Base-by-base conservation (phyloP, 164 flowering plant genomes). In the Cinnamomum chago region DNA sequence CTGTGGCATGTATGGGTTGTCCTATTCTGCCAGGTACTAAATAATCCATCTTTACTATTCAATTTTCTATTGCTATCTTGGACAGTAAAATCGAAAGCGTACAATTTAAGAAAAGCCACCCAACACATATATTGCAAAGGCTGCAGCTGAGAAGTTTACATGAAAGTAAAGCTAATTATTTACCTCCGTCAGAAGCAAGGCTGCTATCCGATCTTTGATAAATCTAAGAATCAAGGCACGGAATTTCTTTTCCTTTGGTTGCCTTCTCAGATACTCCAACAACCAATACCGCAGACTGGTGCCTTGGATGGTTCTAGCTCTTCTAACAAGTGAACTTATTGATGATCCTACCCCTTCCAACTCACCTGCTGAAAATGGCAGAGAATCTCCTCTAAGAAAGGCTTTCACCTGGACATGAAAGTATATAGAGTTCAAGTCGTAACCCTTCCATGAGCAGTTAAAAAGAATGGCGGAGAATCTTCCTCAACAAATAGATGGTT, bases 241-340 rank as follows among this genome's bases (percentile, higher is more conserved):
- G 47, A 84, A 93, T 64, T 71, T 88, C 83, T 76, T 83, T 65
- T 70, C 92, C 80, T 87, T 90, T 28, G 94, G 95, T 74, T 95
- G 97, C 78, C 93, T 83, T 82, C 92, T 86, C 77, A 95, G 65
- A 71, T 76, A 93, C 81, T 95, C 98, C 75, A 95, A 67, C 75
- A 86, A 81, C 99, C 99, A 95, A 84, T 95, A 95, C n/a, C 95
- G 84, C 50, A 90, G 89, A 82, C 98, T 90, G 82, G 79, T 87
- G 78, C 25, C 81, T 70, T 40, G 82, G 50, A 95, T 87, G 80
- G 67, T 88, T 82, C 80, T 92, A 67, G 84, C 93, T 20, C 86
- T 28, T 83, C 85, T 88, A 52, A 73, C 66, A 58, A 85, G 83
- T 89, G 90, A 84, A 78, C 82, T 95, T 69, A 87, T 76, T 67